These are phyloP conservation scores for Isatis tinctoria DNA, from an alignment of 345 rosid species.

Conservation along the genomic window DNA sequence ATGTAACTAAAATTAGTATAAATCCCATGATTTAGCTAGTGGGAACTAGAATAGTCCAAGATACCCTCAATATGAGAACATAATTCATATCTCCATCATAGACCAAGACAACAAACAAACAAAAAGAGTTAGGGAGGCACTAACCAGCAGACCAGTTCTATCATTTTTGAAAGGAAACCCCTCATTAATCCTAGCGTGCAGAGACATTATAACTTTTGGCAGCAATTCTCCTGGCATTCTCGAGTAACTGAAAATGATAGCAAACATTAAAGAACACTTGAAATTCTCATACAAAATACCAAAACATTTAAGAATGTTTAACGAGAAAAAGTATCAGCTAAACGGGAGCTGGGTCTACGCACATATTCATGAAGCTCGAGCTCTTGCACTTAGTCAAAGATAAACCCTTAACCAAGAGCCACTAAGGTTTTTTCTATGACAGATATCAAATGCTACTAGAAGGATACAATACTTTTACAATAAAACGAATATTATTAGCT, in stretches of 20 bases:
- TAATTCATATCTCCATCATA: neutral
- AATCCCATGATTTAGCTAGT: conserved; percentile 8
- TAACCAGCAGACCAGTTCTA: conserved; percentile 72
- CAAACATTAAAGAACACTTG: conserved; percentile 20
- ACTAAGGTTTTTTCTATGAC: conserved; percentile 1
- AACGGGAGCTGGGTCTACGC: conserved; percentile 3
- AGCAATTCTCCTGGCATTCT: conserved; percentile 86
- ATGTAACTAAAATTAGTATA: neutral
- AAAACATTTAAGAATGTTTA: neutral
- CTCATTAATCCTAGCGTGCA: conserved; percentile 49
- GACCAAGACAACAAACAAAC: conserved; percentile 8
- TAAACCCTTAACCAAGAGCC: no score
- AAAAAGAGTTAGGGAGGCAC: conserved; percentile 31
- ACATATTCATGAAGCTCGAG: conserved; percentile 1
- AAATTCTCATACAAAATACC: conserved; percentile 15
- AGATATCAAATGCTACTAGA: neutral
- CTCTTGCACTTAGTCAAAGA: no score
- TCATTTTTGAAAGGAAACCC: conserved; percentile 63
- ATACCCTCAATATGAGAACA: neutral
- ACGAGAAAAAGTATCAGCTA: conserved; percentile 5
- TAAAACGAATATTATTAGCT: neutral
- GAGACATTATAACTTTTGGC: conserved; percentile 55
- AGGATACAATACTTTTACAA: conserved; percentile 5
- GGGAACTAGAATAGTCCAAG: conserved; percentile 10
- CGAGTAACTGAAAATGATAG: conserved; percentile 55